Evolutionary conservation across 2,329 filamentous ascomycete species (phyloP), one percentile per base, ranked within the genome.

Genomic region (Fusarium pseudocircinatum): DNA sequence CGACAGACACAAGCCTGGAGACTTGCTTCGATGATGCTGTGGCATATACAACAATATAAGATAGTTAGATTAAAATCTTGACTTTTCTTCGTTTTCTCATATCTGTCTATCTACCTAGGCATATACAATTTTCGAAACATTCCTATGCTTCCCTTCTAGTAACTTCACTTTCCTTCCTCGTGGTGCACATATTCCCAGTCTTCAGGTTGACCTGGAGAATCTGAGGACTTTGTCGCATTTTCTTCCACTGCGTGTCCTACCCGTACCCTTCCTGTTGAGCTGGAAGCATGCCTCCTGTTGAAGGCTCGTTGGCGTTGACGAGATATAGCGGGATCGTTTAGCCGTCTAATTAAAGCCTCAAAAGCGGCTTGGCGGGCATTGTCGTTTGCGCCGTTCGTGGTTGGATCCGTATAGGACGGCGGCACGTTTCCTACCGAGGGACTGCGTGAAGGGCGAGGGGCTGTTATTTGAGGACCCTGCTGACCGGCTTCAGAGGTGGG

Each of bases 31-130:
- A 49, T 37, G 18, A 4, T 6, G 2, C 4, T 7, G 6, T 1
- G 0, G 0, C 0, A 4, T 7, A 1, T 3, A 37, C 12, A 0
- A 6, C 4, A 32, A 0, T 32, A 66, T 26, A 67, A 20, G 2
- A 58, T 36, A 22, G 13, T 2, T n/a, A 6, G 5, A 16, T 11
- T 14, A 10, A 12, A n/a, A 28, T 24, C 22, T 16, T 28, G 16
- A 37, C 11, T n/a, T 22, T 20, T 37, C 16, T 52, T 14, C 16
- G 13, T 37, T 22, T 53, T 22, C 18, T 22, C 8, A 16, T 53
- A 53, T 16, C 14, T 36, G 18, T 26, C 32, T 16, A 18, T 50
- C 15, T 18, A 20, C 26, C 26, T n/a, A 30, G 28, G 46, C 13
- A 37, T 15, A 16, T 4, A 15, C 26, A 26, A 12, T 13, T 11